Evolutionary conservation across 2,329 filamentous ascomycete species (phyloP), one percentile per base, ranked within the genome.

Genomic region (Trichoderma afroharzianum): DNA sequence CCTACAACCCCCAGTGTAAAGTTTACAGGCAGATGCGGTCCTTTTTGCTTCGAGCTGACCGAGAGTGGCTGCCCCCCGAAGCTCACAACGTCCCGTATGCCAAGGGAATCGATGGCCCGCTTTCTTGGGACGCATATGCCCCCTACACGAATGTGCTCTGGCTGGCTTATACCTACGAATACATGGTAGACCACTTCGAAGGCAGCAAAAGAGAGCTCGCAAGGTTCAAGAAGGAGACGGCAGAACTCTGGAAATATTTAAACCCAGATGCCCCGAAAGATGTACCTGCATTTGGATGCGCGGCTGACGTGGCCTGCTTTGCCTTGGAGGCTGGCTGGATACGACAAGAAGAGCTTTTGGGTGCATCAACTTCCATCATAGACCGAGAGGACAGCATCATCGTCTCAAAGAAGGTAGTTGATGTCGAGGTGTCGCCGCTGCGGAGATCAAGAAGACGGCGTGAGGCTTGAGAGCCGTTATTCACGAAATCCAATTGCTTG

Each of bases 111-210:
- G 81, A 85, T 70, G 86, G 84, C 1, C 78, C 85, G 4, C 81
- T 90, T 12, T 85, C 83, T 2, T 91, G 89, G 89, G 78, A 82
- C 6, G 82, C 80, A 1, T 85, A 87, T 74, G 83, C 83, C 32
- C 88, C 89, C 1, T 91, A 91, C 77, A 90, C 87, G 5, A 91
- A 91, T 73, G 88, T 91, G 1, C 80, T 91, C 21, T 91, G 89
- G 89, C 82, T 91, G 55, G 86, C 88, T 3, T 91, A 90, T 73
- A 80, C 90, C 6, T 90, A 90, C 75, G 80, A 83, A 43, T 90
- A 89, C 77, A 78, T 90, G 70, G 75, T 81, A 3, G 74, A 73
- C 7, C 81, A 85, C 72, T 90, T 88, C 74, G 73, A 75, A 12
- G 87, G 87, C 6, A 80, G 82, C 9, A 83, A 82, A 74, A 82